Evolutionary conservation across 2,329 filamentous ascomycete genomes (phyloP).

Genomic region (Xylaria arbuscula): DNA sequence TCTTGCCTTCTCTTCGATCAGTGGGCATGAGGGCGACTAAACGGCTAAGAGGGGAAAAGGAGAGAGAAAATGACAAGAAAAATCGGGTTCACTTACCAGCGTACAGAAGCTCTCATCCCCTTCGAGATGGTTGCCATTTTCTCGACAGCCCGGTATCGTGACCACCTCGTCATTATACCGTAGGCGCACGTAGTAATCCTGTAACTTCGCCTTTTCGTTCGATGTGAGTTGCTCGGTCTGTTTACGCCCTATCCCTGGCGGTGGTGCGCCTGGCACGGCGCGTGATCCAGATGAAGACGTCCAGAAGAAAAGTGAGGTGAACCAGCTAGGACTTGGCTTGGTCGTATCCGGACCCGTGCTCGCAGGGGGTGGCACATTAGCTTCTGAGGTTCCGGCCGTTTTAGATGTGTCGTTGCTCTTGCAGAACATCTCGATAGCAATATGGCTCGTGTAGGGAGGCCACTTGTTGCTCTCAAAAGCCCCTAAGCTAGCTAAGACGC

Average conservation of each 20-base stretch:
- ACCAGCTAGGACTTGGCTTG: conserved; percentile 46
- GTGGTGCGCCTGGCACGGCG: conserved; percentile 48
- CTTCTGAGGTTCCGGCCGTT: neutral
- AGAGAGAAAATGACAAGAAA: neutral
- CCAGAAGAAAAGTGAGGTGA: conserved; percentile 50
- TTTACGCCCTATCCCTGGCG: conserved; percentile 69
- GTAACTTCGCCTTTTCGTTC: conserved; percentile 68
- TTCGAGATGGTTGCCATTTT: conserved; percentile 81
- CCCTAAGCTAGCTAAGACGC: conserved; percentile 79
- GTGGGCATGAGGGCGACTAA: neutral
- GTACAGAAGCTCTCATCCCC: conserved; percentile 93
- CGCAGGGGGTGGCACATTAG: conserved; percentile 35
- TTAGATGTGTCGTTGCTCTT: conserved; percentile 52
- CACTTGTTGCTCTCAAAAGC: conserved; percentile 79
- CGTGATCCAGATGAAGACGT: conserved; percentile 35
- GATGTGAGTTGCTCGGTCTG: conserved; percentile 65
- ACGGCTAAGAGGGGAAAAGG: too few relatives aligned
- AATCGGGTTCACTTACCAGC: conserved; percentile 64
- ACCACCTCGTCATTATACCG: conserved; percentile 91
- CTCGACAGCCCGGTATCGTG: conserved; percentile 82
- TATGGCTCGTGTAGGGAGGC: conserved; percentile 93
- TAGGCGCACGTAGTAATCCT: conserved; percentile 87
- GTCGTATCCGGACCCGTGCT: conserved; percentile 16
- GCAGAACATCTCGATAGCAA: conserved; percentile 90
- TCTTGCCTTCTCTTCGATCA: neutral